Evolutionary conservation across 495 filamentous ascomycete species (phyloP), one percentile per base, ranked within the genome.

Genomic region (Trichoderma virens): DNA sequence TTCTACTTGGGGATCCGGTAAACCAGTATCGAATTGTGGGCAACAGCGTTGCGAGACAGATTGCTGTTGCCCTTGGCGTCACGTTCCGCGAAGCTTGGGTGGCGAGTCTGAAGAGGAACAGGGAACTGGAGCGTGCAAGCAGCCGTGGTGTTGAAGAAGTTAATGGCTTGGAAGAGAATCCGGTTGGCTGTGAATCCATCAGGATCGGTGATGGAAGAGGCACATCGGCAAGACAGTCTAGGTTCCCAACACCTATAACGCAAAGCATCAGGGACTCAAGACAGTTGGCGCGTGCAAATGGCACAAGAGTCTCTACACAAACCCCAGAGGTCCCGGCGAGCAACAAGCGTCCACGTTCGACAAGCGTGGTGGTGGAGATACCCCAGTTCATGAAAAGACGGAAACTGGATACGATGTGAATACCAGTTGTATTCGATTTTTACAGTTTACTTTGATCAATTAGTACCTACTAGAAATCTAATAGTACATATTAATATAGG

Each of bases 21-120:
- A 72, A 83, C 14, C 82, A 86, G 67, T 85, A 82, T 75, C 83
- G 79, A 63, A 80, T 89, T 41, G 75, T 90, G 16, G 90, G 89
- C 0, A 92, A 93, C 69, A 85, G 83, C 60, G 90, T 92, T 3
- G 81, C 85, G n/a, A 80, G 88, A 27, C 77, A 78, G 5, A 82
- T 89, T 20, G 79, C 88, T 7, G 63, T 89, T 27, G 86, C 83
- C 18, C 69, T 89, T 45, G 88, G 88, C 1, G 65, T 90, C 6
- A 69, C 78, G 39, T 73, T 91, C 3, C 73, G 88, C 23, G 79
- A 86, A 64, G 86, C 89, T 0, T 89, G 76, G 77, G 65, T 72
- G 8, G 73, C 70, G 0, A 72, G 72, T 2, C 60, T 78, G 16
- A 20, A 47, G n/a, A 47, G 43, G n/a, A n/a, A 47, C 16, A 47